Evolutionary conservation across 805 yeast genomes (phyloP), one percentile per base, ranked within the genome.

Genomic region (Middelhovenomyces tepae): DNA sequence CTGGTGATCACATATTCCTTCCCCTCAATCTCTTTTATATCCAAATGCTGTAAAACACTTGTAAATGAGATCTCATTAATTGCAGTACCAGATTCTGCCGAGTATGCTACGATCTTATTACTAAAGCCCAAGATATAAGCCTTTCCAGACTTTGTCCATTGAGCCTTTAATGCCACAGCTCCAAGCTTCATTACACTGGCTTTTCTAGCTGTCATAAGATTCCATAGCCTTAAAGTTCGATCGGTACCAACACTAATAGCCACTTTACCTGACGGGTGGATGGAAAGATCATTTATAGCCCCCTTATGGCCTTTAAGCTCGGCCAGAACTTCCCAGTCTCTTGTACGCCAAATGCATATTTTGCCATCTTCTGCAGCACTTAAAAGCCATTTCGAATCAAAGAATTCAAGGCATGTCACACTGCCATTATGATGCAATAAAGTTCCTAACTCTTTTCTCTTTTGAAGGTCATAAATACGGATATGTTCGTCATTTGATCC

Each of bases 401-500:
- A 55, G 54, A 91, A 91, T 39, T 67, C 70, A 39, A 91, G 61
- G 14, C 77, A 65, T 0, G 95, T 82, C 32, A 91, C 74, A 4
- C 94, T 77, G 2, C 98, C 98, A 44, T 78, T 76, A 51, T 91
- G 98, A 31, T 84, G 81, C 50, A 89, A 62, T 36, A 91, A 60
- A 1, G 93, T 84, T 7, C 98, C 98, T 38, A 91, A 65, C 56
- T 91, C 98, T 48, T 85, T 85, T 51, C 98, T 73, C 53, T 83
- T 85, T 50, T 86, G 95, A 41, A 91, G 64, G 60, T 91, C 98
- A 54, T 91, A 91, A 11, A 91, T 82, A 47, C 94, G 75, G 38
- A 91, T 86, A 53, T 84, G 94, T 56, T 91, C 97, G 54, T 91
- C 98, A 53, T 89, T 89, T 3, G 94, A 78, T 3, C 97, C 98